Evolutionary conservation across 768 basidiomycete species (phyloP).

Genomic region (Trametes sanguinea): DNA sequence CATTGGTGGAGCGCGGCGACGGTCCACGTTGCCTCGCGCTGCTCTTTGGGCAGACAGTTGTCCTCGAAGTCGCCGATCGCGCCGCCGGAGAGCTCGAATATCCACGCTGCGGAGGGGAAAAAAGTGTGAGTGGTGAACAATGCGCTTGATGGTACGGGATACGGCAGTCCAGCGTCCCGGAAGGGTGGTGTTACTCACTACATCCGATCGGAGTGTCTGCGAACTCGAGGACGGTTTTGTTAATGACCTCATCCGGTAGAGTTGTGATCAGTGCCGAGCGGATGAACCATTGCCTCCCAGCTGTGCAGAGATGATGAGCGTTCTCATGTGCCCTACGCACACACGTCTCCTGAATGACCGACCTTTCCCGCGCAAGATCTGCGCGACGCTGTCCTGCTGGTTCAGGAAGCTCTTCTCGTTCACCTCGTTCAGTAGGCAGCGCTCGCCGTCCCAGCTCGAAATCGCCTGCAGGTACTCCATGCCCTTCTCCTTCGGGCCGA

Average conservation of each 20-base stretch:
- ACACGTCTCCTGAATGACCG: constrained; percentile 18
- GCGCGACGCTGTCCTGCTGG: constrained; percentile 91
- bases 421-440: constrained; percentile 86
- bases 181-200: constrained; percentile 55
- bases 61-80: constrained; percentile 73
- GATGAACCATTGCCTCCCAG: constrained; percentile 88
- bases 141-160: background rate
- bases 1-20: constrained; percentile 92
- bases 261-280: constrained; percentile 83
- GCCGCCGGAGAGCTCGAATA: constrained; percentile 89
- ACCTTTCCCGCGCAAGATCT: constrained; percentile 86
- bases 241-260: constrained; percentile 84
- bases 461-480: constrained; percentile 82
- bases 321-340: no score
- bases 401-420: constrained; percentile 85
- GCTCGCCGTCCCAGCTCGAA: constrained; percentile 86
- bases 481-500: constrained; percentile 73
- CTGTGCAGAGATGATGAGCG: constrained; percentile 37
- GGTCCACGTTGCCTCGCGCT: constrained; percentile 81
- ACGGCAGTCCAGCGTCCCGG: background rate
- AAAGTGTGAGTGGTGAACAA: background rate
- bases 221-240: constrained; percentile 81
- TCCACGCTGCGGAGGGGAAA: constrained; percentile 63
- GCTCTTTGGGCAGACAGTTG: constrained; percentile 72
- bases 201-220: constrained; percentile 85